phyloP scores from a whole-genome alignment of 1,284 basidiomycete genomes.

The Bjerkandera adusta region DNA sequence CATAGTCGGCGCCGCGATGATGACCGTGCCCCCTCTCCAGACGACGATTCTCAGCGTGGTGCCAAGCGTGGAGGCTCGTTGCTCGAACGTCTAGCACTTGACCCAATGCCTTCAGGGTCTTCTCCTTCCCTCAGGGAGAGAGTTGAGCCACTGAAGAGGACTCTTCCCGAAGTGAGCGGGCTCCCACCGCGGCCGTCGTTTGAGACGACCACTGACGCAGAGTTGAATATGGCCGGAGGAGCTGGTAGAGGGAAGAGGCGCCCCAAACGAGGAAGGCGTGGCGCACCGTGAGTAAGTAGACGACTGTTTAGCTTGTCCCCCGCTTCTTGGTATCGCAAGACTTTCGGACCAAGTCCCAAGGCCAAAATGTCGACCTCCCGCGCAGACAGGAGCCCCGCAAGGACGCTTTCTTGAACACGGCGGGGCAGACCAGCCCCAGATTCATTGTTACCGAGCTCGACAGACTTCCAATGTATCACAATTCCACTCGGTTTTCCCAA shows the following conservation, averaged over 20 bases:
- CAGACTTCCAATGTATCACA: too few species aligned
- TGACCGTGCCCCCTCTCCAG: neutral
- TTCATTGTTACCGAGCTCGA: too few species aligned
- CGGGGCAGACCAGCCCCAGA: neutral
- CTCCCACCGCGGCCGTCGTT: slow-evolving; percentile 5
- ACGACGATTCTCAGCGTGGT: neutral
- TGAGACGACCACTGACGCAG: slow-evolving; percentile 4
- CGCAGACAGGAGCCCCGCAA: neutral
- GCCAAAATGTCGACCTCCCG: neutral
- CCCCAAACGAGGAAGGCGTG: slow-evolving; percentile 10
- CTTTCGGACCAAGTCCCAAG: neutral
- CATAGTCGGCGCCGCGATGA: neutral
- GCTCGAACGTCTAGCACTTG: slow-evolving; percentile 16
- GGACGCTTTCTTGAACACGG: neutral
- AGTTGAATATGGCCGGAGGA: slow-evolving; percentile 1
- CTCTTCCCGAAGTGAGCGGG: slow-evolving; percentile 4
- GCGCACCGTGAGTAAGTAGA: slow-evolving; percentile 4
- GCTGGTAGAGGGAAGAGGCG: slow-evolving; percentile 10
- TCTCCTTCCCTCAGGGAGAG: slow-evolving; percentile 12
- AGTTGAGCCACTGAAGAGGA: slow-evolving; percentile 11
- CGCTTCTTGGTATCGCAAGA: slow-evolving; percentile 1
- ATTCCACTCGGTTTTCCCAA: too few species aligned
- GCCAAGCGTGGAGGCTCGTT: slow-evolving; percentile 15
- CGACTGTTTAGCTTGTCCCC: neutral
- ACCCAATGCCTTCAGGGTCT: neutral